phyloP scores from a whole-genome alignment of 768 basidiomycete species.

The Termitomyces sp. region DNA sequence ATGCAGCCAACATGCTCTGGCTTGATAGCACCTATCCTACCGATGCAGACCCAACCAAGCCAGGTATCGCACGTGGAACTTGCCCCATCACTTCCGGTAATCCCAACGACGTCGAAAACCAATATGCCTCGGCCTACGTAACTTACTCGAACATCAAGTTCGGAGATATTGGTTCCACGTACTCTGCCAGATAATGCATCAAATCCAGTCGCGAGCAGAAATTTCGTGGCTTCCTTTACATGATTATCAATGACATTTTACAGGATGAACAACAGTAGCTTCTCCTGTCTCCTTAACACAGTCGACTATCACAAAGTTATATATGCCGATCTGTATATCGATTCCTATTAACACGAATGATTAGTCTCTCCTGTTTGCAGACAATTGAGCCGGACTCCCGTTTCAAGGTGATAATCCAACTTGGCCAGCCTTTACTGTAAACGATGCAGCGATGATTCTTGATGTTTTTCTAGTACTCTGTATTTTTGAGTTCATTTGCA shows the following conservation, averaged over 20 bases:
- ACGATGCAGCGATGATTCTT: too few species aligned
- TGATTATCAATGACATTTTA: background rate
- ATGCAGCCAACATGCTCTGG: constrained; percentile 25
- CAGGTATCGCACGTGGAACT: background rate
- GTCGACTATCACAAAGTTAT: background rate
- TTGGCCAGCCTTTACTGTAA: background rate
- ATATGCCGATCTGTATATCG: background rate
- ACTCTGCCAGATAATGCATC: background rate
- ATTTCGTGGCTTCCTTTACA: background rate
- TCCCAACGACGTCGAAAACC: background rate
- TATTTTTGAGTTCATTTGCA: too few species aligned
- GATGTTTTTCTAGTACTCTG: too few species aligned
- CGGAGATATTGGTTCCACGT: background rate
- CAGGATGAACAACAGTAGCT: background rate
- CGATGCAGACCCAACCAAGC: constrained; percentile 1
- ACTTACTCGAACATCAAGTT: background rate
- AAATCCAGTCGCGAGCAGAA: background rate
- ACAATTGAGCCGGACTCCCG: background rate
- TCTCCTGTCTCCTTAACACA: background rate
- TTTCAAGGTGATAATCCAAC: background rate
- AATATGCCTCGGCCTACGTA: background rate
- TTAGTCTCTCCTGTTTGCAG: too few species aligned
- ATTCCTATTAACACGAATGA: background rate
- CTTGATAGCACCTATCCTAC: constrained; percentile 25
- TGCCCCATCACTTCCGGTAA: background rate